Base-by-base conservation (phyloP, 139 green algal species). In the Chlorella sorokiniana region DNA sequence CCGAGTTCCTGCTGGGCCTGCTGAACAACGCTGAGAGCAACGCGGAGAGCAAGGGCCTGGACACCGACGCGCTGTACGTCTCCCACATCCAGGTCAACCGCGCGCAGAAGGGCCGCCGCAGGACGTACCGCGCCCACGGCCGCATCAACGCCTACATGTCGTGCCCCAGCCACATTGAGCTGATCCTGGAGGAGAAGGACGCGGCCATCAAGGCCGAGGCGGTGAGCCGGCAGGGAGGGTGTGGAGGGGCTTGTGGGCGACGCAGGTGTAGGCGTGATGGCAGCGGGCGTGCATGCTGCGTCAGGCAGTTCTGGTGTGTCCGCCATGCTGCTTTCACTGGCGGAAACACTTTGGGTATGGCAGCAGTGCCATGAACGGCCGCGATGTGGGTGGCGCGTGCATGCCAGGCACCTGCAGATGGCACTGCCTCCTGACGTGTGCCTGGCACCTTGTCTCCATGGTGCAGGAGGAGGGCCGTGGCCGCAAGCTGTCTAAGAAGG, bases 1-100 rank as follows among this genome's bases (percentile, higher is more conserved):
- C 76, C 69, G 89, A 98, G 89, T 96, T 98, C 88, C 87, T 99
- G 72, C 91, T 99, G 41, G 91, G 91, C 73, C 91, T 99, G 77
- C 90, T 99, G n/a, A 98, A 96, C 88, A 99, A 99, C 79, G 97
- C 97, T 25, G 96, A 98, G 91, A 94, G 89, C 88, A 99, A 99
- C 84, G 97, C 97, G 51, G 97, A 98, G 93, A 80, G 93, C 33
- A 99, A 99, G 94, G 96, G 96, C 56, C 91, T 99, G 48, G 97
- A 99, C 83, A 88, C 94, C 33, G 96, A 99, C 69, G 90, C 85
- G 59, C 89, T 99, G 79, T 90, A 89, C 83, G 92, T 99, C 69
- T 91, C 86, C 42, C 96, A 99, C 93, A 96, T 99, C 84, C 95
- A 99, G 91, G 96, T 99, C 56, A 99, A 99, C 89, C 86, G 95